Base-by-base conservation (phyloP, 192 early-diverging fungal species). In the Borealophlyctis nickersoniae region DNA sequence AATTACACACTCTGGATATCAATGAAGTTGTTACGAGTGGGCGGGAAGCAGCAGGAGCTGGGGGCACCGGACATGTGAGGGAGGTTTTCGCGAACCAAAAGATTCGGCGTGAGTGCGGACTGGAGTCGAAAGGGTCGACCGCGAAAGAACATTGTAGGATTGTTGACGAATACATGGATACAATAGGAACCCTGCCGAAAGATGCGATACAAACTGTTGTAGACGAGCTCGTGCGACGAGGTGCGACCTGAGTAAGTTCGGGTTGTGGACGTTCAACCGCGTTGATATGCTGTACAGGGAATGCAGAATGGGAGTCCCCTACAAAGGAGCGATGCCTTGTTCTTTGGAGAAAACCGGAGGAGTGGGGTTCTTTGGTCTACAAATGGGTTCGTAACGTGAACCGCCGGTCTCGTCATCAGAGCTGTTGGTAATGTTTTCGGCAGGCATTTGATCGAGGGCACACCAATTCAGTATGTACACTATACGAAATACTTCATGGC, bases 301-400 rank as follows among this genome's bases (percentile, higher is more conserved):
- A 39, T 4, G 28, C 33, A 34, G 32, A 35, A 56, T 29, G 87
- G 85, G 24, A 76, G 79, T 33, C 80, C 84, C 75, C 89, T 89
- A 73, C 79, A 27, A 54, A 71, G 52, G 57, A 63, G 14, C 60
- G 76, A 2, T 91, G 88, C 22, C 72, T 91, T 29, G 77, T 98
- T 3, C 88, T 86, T 60, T 96, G 93, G 93, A 81, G 87, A 60
- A 91, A 87, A 70, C 91, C 91, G 5, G 92, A 94, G 51, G 90
- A 92, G 55, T 98, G 95, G 95, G 93, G 92, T 1, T 58, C 71
- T 13, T 66, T 89, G 64, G 82, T 98, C 13, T 86, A 88, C 57
- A 77, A 86, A 52, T 98, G 92, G 92, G 94, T 91, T 62, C 66
- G 67, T 67, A 56, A 33, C 1, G 4, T 11, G 59, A 23, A n/a